Conservation (phyloP, 2,329 filamentous ascomycete species). For the Fusarium sp. region DNA sequence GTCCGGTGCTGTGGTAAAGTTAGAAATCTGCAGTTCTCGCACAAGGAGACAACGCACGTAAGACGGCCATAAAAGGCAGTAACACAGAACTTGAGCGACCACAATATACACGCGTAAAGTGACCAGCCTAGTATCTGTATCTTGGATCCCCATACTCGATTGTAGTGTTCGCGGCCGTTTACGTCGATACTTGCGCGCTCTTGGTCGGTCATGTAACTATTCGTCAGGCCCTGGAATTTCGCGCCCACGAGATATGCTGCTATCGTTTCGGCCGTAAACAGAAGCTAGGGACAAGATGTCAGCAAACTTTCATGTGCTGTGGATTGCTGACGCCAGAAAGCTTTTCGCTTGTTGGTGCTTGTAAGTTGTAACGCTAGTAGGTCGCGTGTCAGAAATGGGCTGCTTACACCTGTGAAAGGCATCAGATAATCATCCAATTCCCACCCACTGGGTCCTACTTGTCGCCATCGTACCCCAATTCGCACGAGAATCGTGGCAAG, state of each 20-base stretch:
- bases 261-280: constrained; percentile 42
- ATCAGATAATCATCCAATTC: constrained; percentile 44
- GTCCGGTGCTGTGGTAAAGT: constrained; percentile 28
- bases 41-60: constrained; percentile 44
- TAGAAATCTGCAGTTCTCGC: not conserved
- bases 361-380: too few relatives aligned
- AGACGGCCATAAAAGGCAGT: constrained; percentile 49
- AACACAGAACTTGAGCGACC: constrained; percentile 51
- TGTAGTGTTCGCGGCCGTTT: constrained; percentile 32
- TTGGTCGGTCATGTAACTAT: constrained; percentile 41
- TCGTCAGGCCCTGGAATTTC: constrained; percentile 41
- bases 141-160: constrained; percentile 49
- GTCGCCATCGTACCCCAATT: constrained; percentile 33
- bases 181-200: constrained; percentile 36
- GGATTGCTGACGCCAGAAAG: too few relatives aligned
- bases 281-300: constrained; percentile 18
- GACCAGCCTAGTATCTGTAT: constrained; percentile 52
- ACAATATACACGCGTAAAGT: constrained; percentile 51
- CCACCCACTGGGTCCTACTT: constrained; percentile 34
- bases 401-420: constrained; percentile 43
- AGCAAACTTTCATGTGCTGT: not conserved
- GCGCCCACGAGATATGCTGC: constrained; percentile 42
- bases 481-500: constrained; percentile 36
- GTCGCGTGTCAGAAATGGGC: not conserved
- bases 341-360: too few relatives aligned